phyloP scores from a whole-genome alignment of 2,329 filamentous ascomycete species.

The Colletotrichum zoysiae region DNA sequence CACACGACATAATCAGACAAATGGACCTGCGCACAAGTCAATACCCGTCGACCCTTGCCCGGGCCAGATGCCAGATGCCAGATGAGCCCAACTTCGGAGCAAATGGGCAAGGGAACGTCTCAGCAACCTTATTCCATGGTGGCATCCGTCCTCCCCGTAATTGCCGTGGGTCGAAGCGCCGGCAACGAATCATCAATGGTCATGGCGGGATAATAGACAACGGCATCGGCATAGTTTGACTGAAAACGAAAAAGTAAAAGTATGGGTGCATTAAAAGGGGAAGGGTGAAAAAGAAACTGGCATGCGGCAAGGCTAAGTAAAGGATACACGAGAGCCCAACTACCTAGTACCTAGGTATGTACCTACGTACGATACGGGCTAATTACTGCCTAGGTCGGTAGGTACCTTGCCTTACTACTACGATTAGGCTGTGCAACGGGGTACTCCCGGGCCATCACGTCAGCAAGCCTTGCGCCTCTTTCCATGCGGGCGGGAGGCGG shows the following conservation, averaged over 20 bases:
- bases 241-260: not conserved
- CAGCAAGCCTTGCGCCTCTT: conserved; percentile 27
- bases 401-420: no score
- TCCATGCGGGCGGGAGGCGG: not conserved
- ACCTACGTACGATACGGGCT: no score
- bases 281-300: not conserved
- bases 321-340: not conserved
- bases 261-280: no score
- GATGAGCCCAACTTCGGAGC: conserved; percentile 9
- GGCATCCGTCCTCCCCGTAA: not conserved
- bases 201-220: not conserved
- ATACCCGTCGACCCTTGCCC: conserved; percentile 6
- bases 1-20: not conserved
- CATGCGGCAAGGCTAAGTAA: not conserved
- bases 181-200: not conserved
- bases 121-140: conserved; percentile 17
- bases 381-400: no score
- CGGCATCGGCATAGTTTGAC: conserved; percentile 2
- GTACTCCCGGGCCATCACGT: conserved; percentile 27
- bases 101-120: not conserved
- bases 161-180: not conserved
- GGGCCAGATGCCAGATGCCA: not conserved
- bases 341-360: not conserved
- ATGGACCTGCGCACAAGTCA: not conserved
- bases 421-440: not conserved